These are phyloP conservation scores for Deuterostichococcus epilithicus DNA, from an alignment of 139 green algal species.

Conservation along the genomic window DNA sequence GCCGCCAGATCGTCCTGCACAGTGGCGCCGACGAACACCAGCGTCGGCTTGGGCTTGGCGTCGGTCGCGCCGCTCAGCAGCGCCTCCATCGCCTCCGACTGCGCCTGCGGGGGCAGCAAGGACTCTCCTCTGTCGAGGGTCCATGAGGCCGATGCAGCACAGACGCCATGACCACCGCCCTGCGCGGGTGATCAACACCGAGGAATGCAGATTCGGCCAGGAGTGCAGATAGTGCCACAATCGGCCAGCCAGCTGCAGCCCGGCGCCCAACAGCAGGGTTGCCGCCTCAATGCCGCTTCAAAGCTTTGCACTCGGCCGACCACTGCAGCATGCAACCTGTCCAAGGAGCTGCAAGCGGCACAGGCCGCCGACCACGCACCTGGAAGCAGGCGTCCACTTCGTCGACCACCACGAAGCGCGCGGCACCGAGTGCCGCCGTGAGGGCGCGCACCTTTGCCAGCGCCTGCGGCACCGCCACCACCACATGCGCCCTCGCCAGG, in stretches of 20 bases:
- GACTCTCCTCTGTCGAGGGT: too few species aligned
- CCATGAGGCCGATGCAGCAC: too few species aligned
- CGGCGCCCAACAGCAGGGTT: too few species aligned
- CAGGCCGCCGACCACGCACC: conserved; percentile 11
- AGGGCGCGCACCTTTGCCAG: conserved; percentile 30
- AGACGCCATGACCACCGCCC: too few species aligned
- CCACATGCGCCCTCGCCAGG: conserved; percentile 55
- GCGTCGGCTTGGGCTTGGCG: conserved; percentile 35
- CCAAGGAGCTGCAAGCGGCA: background rate
- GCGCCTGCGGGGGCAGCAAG: conserved; percentile 34
- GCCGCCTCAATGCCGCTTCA: too few species aligned
- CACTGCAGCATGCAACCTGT: too few species aligned
- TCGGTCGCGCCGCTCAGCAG: conserved; percentile 42
- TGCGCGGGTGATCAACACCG: too few species aligned
- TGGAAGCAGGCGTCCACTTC: conserved; percentile 53
- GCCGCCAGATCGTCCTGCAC: conserved; percentile 35
- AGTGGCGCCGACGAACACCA: conserved; percentile 73
- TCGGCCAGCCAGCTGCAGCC: too few species aligned
- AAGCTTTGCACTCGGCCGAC: too few species aligned
- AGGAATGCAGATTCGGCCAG: too few species aligned
- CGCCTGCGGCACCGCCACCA: conserved; percentile 69
- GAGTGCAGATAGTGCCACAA: too few species aligned
- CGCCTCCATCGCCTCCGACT: conserved; percentile 40
- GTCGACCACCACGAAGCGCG: conserved; percentile 37
- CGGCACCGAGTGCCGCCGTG: background rate